Evolutionary conservation across 2,329 filamentous ascomycete species (phyloP).

Genomic region (Colletotrichum orbiculare): DNA sequence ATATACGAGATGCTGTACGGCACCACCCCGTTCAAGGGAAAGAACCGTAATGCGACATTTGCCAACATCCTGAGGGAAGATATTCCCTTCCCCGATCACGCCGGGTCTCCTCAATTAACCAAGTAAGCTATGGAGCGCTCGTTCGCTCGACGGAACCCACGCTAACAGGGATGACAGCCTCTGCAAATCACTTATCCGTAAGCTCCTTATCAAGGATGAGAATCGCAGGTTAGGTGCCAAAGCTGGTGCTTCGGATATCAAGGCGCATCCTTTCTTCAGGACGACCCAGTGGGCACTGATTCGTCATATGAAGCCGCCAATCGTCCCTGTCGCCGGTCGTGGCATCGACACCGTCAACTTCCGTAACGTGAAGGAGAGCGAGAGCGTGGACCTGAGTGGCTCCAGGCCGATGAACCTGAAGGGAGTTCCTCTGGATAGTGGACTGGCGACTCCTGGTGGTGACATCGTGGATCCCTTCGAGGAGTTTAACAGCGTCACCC

Average conservation of each 20-base stretch:
- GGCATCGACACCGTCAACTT: slow-evolving; percentile 97
- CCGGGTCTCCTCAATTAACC: slow-evolving; percentile 84
- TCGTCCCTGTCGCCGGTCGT: slow-evolving; percentile 90
- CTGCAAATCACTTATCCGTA: slow-evolving; percentile 96
- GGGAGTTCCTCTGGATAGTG: slow-evolving; percentile 88
- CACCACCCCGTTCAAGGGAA: slow-evolving; percentile 98
- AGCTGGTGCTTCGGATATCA: slow-evolving; percentile 96
- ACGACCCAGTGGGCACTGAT: slow-evolving; percentile 97
- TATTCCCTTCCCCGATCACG: slow-evolving; percentile 93
- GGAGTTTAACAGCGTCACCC: slow-evolving; percentile 97
- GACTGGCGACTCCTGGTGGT: slow-evolving; percentile 83
- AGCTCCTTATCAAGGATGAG: slow-evolving; percentile 98
- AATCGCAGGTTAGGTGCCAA: slow-evolving; percentile 91
- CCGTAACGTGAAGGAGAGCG: slow-evolving; percentile 96
- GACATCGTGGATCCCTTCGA: slow-evolving; percentile 90
- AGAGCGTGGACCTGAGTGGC: slow-evolving; percentile 87
- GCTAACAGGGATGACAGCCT: slow-evolving; percentile 65
- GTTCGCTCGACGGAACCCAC: slow-evolving; percentile 15
- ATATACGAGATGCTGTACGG: slow-evolving; percentile 99
- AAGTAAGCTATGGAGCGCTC: slow-evolving; percentile 67
- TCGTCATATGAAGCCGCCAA: slow-evolving; percentile 97
- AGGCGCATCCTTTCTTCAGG: slow-evolving; percentile 94
- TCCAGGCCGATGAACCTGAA: slow-evolving; percentile 67
- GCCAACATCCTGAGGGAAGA: slow-evolving; percentile 97
- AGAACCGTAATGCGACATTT: slow-evolving; percentile 98